A percentile compares a stretch with the other conserved stretches of the same genome.
Evolutionary conservation across 148 eudicot genomes (phyloP).

Genomic region (Rheum nobile): DNA sequence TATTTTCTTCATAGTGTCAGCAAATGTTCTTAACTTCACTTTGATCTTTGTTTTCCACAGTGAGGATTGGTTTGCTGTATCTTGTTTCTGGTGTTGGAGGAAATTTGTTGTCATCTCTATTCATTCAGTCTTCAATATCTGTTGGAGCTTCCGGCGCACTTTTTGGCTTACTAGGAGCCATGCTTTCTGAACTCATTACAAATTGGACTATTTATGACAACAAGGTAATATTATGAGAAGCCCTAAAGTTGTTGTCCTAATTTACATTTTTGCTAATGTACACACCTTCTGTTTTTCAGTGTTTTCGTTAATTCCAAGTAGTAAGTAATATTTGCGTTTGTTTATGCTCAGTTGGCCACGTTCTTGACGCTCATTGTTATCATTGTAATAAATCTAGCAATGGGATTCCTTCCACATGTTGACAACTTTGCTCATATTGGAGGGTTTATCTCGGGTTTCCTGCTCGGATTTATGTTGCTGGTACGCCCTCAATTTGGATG

Average conservation of each 20-base stretch:
- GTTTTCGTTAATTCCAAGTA: no score
- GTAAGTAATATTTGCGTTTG: neutral
- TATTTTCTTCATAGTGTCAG: neutral
- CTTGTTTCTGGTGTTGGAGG: conserved; percentile 71
- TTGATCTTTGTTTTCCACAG: conserved; percentile 24
- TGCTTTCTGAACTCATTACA: conserved; percentile 84
- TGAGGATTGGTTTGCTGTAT: conserved; percentile 56
- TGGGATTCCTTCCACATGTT: conserved; percentile 84
- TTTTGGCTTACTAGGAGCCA: conserved; percentile 84
- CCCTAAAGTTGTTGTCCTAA: neutral
- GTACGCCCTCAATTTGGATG: conserved; percentile 84
- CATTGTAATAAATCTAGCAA: conserved; percentile 53
- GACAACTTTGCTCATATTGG: conserved; percentile 94
- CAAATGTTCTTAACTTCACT: neutral
- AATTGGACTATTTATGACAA: conserved; percentile 91
- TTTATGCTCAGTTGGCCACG: conserved; percentile 42
- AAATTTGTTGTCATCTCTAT: conserved; percentile 57
- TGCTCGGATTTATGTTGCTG: conserved; percentile 65
- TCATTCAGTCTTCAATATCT: conserved; percentile 50
- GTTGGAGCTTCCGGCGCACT: conserved; percentile 98
- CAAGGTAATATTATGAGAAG: conserved; percentile 42
- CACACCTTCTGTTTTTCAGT: no score
- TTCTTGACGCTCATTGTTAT: conserved; percentile 52
- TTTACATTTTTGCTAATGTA: neutral
- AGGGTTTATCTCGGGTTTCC: conserved; percentile 76